Conservation (phyloP, 2,329 filamentous ascomycete genomes). For the Lecanicillium sp. region DNA sequence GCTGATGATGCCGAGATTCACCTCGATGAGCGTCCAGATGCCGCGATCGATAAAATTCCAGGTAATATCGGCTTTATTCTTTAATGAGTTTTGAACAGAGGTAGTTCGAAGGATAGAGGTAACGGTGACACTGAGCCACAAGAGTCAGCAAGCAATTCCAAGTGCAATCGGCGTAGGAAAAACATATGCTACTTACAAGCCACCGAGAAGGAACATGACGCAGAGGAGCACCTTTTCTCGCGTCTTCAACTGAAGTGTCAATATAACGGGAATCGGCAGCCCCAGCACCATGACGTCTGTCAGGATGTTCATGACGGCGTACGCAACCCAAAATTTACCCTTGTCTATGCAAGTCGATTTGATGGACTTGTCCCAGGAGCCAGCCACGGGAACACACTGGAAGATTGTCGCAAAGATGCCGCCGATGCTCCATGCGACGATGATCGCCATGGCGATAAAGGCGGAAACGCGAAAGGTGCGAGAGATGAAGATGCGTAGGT, state of each 20-base stretch:
- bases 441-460: slow-evolving; percentile 27
- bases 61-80: slow-evolving; percentile 21
- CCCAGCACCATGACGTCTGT: slow-evolving; percentile 28
- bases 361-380: slow-evolving; percentile 31
- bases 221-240: slow-evolving; percentile 26
- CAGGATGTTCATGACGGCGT: slow-evolving; percentile 30
- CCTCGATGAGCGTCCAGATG: slow-evolving; percentile 29
- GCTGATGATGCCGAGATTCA: slow-evolving; percentile 28
- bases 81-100: slow-evolving; percentile 23
- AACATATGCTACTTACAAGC: slow-evolving; percentile 21
- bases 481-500: slow-evolving; percentile 41
- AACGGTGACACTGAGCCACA: slow-evolving; percentile 18
- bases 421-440: slow-evolving; percentile 32
- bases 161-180: too few species aligned
- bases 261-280: slow-evolving; percentile 26
- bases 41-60: slow-evolving; percentile 17
- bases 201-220: slow-evolving; percentile 28
- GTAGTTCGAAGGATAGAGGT: slow-evolving; percentile 29
- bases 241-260: slow-evolving; percentile 21
- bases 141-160: background rate
- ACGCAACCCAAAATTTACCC: slow-evolving; percentile 35
- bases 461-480: slow-evolving; percentile 30
- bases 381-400: slow-evolving; percentile 37
- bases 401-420: slow-evolving; percentile 34
- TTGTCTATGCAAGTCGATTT: slow-evolving; percentile 34